Evolutionary conservation across 192 early-diverging fungal species (phyloP), one percentile per base, ranked within the genome.

Genomic region (Mortierella alpina): DNA sequence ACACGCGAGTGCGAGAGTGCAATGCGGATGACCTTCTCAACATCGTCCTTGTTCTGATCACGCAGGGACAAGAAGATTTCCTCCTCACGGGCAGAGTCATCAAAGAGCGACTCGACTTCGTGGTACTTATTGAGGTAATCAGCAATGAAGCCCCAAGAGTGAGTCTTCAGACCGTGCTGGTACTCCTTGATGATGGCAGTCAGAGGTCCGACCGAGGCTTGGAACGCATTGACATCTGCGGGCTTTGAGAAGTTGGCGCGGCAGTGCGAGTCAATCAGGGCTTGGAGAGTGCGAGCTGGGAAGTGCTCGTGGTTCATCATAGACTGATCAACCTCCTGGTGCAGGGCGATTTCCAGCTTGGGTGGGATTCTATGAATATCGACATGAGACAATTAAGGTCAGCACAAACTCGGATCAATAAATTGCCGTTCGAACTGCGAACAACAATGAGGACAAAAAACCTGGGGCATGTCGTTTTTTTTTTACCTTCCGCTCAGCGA

Each of bases 1-100:
- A 93, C 86, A 74, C 95, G 96, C 14, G 95, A 89, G 68, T 95
- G 92, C 45, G 98, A 95, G 23, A 95, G 86, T 40, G 95, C 92
- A 48, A 93, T 84, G 9, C 75, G 68, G 59, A 92, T 79, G 4
- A 95, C 93, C 53, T 82, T 85, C 72, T 92, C 92, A 40, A 95
- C 80, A 68, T 96, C 91, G 44, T 89, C 86, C 83, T 96, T 96
- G 89, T 93, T 81, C 79, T 90, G 85, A 52, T 98, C 96, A 67
- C 97, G 94, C 58, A 99, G 84, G 22, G 90, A 75, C 68, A 95
- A 83, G 74, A 99, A 82, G 13, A 93, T 95, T 57, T 96, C 94
- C 75, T 98, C 96, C 63, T 96, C 93, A 48, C 87, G 84, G 9
- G 85, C 53, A 63, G 77, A 88, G 20, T 89, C 88, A 48, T 91